A percentile compares a stretch with the other conserved stretches of the same genome.
These are phyloP conservation scores for Xylaria venustula DNA, from an alignment of 495 filamentous ascomycete species.

Conservation along the genomic window DNA sequence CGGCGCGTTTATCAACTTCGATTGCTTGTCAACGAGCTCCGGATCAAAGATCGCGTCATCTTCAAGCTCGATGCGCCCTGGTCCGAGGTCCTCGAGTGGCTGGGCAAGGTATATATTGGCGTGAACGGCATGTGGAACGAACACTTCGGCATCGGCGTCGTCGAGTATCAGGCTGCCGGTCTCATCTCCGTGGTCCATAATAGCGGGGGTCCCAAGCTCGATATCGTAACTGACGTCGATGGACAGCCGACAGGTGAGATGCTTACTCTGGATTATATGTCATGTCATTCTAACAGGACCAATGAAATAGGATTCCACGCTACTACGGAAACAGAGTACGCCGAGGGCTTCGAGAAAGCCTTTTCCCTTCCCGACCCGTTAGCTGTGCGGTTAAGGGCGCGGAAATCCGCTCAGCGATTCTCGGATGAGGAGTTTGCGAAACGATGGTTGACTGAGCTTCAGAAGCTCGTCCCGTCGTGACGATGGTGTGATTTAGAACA, in stretches of 20 bases:
- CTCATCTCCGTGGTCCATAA: conserved; percentile 89
- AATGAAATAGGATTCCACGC: conserved; percentile 75
- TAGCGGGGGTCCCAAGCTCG: conserved; percentile 84
- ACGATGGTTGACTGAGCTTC: conserved; percentile 71
- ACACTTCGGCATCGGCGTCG: conserved; percentile 97
- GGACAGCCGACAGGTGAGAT: conserved; percentile 67
- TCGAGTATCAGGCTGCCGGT: conserved; percentile 96
- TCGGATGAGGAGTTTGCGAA: conserved; percentile 80
- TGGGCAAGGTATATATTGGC: conserved; percentile 71
- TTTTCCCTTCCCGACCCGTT: conserved; percentile 65
- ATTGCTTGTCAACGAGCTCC: conserved; percentile 81
- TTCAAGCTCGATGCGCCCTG: conserved; percentile 89
- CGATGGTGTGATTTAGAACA: conserved; percentile 1
- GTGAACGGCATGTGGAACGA: conserved; percentile 99
- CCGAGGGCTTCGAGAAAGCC: conserved; percentile 71
- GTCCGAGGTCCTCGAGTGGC: conserved; percentile 77
- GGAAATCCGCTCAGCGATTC: conserved; percentile 75
- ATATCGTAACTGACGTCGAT: conserved; percentile 82
- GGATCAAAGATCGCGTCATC: conserved; percentile 75
- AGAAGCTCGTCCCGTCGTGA: conserved; percentile 69
- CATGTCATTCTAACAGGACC: too few relatives aligned
- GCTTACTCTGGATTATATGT: neutral
- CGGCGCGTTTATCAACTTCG: conserved; percentile 90
- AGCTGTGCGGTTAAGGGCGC: conserved; percentile 67
- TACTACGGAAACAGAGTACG: conserved; percentile 71